Evolutionary conservation across 1,139 yeast species (phyloP).

Genomic region (Waltiozyma sp.): DNA sequence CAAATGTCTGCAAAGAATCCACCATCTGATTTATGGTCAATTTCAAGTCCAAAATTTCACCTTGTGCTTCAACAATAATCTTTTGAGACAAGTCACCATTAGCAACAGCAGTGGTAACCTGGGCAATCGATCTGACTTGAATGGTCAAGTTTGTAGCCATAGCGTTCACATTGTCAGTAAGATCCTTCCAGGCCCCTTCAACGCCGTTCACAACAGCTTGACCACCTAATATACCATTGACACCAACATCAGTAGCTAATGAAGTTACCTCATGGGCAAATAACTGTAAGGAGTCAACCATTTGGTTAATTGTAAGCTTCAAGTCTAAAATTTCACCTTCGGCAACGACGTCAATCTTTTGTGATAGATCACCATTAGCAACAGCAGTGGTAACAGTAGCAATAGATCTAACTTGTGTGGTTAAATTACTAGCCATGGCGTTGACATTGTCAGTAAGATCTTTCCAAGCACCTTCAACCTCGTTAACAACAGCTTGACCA

Average conservation of each 20-base stretch:
- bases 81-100: constrained; percentile 86
- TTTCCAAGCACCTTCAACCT: constrained; percentile 68
- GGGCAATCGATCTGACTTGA: constrained; percentile 88
- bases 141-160: constrained; percentile 89
- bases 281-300: constrained; percentile 83
- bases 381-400: constrained; percentile 90
- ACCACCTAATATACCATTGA: constrained; percentile 82
- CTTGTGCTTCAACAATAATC: constrained; percentile 82
- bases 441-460: constrained; percentile 81
- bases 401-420: constrained; percentile 84
- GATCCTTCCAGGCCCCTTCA: constrained; percentile 85
- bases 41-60: constrained; percentile 87
- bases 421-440: constrained; percentile 83
- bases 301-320: constrained; percentile 69
- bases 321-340: constrained; percentile 78
- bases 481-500: constrained; percentile 49
- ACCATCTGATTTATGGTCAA: constrained; percentile 91
- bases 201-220: constrained; percentile 87
- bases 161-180: constrained; percentile 81
- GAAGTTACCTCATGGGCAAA: constrained; percentile 84
- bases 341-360: constrained; percentile 84
- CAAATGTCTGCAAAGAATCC: constrained; percentile 79
- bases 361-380: constrained; percentile 80
- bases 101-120: constrained; percentile 86
- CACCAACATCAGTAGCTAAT: constrained; percentile 88